Base-by-base conservation (phyloP, 768 basidiomycete genomes). In the Trametes punicea region DNA sequence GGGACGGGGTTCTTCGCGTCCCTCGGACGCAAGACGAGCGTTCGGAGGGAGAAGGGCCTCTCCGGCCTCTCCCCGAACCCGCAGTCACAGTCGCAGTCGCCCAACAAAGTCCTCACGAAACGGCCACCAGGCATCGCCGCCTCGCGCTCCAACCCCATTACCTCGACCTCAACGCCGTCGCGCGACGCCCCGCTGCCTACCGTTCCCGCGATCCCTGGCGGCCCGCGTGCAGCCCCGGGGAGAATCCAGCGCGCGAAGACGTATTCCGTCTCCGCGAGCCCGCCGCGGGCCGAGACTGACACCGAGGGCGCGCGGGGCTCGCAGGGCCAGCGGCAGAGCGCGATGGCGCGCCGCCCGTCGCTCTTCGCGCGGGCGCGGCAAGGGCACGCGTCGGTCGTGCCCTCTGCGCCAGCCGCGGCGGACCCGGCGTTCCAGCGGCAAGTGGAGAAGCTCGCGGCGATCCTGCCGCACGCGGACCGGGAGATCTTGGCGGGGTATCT, bases 381-480 rank as follows among this genome's bases (percentile, higher is more conserved):
- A 18, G 48, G 38, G 1, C 51, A 56, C 23, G 13, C 42, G 51
- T 46, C 53, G 6, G 51, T 51, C 20, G 41, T 40, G 44, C 51
- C 55, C 18, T 23, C 27, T 1, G 57, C 52, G 11, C 56, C 57
- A 23, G 48, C 54, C 16, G 46, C 41, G 18, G 13, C 44, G 46
- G 68, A 78, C 51, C 75, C 79, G 1, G 83, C 82, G 27, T 90
- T 92, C 67, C 69, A 74, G 40, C 74, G 70, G 33, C 87, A 90
- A 67, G 81, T 93, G 3, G 84, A 90, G 62, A 85, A 82, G 65
- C 80, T 93, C 44, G 75, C 77, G 1, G 82, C 83, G 57, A 71
- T 92, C 36, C 72, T 92, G 29, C 90, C 90, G 15, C 82, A 86
- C 61, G 90, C 86, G 30, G 83, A 91, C 60, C 78, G 81, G 41